These are phyloP conservation scores for Aspergillus mulundensis DNA, from an alignment of 495 filamentous ascomycete genomes.

Conservation along the genomic window DNA sequence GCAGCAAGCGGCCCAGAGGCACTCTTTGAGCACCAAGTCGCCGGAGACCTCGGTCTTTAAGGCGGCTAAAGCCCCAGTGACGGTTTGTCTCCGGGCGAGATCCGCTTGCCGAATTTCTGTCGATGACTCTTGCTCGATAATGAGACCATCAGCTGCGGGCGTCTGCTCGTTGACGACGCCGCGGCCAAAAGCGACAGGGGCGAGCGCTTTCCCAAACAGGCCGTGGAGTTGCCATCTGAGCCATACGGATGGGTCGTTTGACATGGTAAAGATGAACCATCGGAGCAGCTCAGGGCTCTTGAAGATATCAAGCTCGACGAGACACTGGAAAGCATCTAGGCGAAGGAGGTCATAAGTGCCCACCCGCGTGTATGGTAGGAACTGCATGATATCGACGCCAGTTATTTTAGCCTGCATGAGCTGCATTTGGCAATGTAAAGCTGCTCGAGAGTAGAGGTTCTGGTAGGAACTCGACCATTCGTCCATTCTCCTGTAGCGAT, in stretches of 20 bases:
- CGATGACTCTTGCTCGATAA: constrained; percentile 73
- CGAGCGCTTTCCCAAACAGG: constrained; percentile 67
- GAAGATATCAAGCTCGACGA: constrained; percentile 74
- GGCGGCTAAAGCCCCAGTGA: constrained; percentile 69
- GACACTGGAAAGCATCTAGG: constrained; percentile 73
- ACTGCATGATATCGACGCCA: constrained; percentile 56
- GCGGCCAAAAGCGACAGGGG: constrained; percentile 75
- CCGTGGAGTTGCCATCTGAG: constrained; percentile 66
- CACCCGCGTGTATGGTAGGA: constrained; percentile 75
- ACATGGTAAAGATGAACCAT: constrained; percentile 68
- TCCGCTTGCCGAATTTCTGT: constrained; percentile 65
- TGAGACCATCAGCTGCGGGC: constrained; percentile 55
- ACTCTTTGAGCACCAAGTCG: constrained; percentile 58
- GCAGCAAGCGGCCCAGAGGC: constrained; percentile 75
- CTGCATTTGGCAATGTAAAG: constrained; percentile 69
- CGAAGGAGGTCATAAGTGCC: constrained; percentile 77
- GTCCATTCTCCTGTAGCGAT: constrained; percentile 86
- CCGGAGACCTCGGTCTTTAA: constrained; percentile 66
- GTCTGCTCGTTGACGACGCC: constrained; percentile 23
- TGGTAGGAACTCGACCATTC: constrained; percentile 90
- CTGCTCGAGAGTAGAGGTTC: constrained; percentile 81
- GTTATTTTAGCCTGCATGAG: constrained; percentile 71
- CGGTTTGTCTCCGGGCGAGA: constrained; percentile 67
- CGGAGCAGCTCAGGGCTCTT: constrained; percentile 56
- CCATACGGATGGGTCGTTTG: constrained; percentile 75